Base-by-base conservation (phyloP, 495 filamentous ascomycete genomes). In the Lasiosphaeria ovina region DNA sequence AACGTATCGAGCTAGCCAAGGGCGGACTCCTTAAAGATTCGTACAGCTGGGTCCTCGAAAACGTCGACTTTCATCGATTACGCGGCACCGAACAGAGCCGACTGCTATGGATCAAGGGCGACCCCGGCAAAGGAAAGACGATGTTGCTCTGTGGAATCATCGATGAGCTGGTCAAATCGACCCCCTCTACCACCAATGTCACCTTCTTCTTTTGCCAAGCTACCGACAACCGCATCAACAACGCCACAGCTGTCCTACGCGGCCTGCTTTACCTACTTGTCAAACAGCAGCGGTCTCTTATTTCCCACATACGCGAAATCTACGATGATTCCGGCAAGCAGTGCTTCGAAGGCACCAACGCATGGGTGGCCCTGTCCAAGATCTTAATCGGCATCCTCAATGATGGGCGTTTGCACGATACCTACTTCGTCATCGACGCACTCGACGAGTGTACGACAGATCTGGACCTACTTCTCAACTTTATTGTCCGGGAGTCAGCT, bases 191-290 rank as follows among this genome's bases (percentile, higher is more conserved):
- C n/a, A n/a, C n/a, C n/a, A n/a, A n/a, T n/a, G n/a, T n/a, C n/a
- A n/a, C 70, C 38, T 81, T 72, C 64, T 80, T 81, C 63, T 79
- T 81, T 54, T 79, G 73, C 58, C 71, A 80, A 58, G 71, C 62
- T 51, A 70, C 72, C 8, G 61, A 76, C 42, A 7, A 24, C 0
- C 60, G 64, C 6, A 55, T 79, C 35, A 76, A 76, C 59, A 76
- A 70, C 55, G 69, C 76, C 10, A 71, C 68, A 4, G 66, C 74
- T 12, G 70, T 80, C 2, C 60, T 81, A 4, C 69, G 76, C 0
- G 73, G 76, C 34, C 61, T 81, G 10, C 73, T 79, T 2, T 80
- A 69, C 65, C 51, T 70, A 47, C 72, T 79, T 17, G 5, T 57
- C 54, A 7, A 59, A n/a, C 65, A 77, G 49, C 66, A 76, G 60